Percentiles rank a stretch among this genome's conserved stretches.
These are phyloP conservation scores for Fabrea salina DNA, from an alignment of 169 alveolate species.

Conservation along the genomic window DNA sequence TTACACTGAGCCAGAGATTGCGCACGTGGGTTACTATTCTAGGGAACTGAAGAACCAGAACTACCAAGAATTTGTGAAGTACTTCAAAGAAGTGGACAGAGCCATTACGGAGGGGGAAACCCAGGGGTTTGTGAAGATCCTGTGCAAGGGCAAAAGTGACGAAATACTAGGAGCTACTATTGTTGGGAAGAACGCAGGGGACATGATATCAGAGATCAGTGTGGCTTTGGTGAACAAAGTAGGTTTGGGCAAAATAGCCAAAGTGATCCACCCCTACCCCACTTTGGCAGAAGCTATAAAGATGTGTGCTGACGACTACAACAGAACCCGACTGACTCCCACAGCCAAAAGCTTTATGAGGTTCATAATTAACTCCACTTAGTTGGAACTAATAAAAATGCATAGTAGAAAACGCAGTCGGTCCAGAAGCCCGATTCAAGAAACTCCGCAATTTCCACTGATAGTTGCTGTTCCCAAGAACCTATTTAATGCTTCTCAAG, in stretches of 20 bases:
- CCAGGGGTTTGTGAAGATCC: conserved; percentile 45
- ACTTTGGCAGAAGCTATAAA: conserved; percentile 54
- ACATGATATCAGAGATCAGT: conserved; percentile 41
- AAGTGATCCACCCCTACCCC: conserved; percentile 49
- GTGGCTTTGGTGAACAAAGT: conserved; percentile 42
- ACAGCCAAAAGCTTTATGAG: conserved; percentile 8
- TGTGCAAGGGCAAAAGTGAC: conserved; percentile 42
- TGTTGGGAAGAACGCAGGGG: conserved; percentile 61
- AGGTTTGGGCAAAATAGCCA: conserved; percentile 47
- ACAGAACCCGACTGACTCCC: conserved; percentile 34
- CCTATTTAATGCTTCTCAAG: not conserved
- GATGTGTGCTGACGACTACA: conserved; percentile 37
- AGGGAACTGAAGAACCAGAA: conserved; percentile 37
- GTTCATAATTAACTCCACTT: no score
- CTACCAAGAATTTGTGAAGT: conserved; percentile 36
- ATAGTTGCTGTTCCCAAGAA: not conserved
- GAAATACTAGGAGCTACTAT: conserved; percentile 54
- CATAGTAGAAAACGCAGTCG: no score
- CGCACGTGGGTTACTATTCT: conserved; percentile 51
- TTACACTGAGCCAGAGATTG: conserved; percentile 65
- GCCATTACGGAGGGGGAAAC: conserved; percentile 46
- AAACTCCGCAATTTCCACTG: conserved; percentile 1
- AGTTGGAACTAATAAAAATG: no score
- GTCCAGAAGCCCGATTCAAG: not conserved
- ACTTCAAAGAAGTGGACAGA: conserved; percentile 44